Conservation (phyloP, 768 basidiomycete species). For the Coprinopsis marcescibilis region DNA sequence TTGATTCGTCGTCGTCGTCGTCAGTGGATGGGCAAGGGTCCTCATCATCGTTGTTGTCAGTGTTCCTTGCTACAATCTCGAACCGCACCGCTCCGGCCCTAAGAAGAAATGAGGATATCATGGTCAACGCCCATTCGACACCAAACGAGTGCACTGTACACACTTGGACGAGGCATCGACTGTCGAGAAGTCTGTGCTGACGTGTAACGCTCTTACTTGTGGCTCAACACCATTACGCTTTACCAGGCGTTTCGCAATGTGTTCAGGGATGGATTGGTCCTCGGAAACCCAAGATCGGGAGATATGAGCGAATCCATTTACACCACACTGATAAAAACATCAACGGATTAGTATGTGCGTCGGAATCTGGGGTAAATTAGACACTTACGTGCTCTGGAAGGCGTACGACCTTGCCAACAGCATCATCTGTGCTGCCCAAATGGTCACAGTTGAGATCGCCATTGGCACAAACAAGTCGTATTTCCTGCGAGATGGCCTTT, state of each 20-base stretch:
- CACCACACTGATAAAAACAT: conserved; percentile 21
- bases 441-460: conserved; percentile 2
- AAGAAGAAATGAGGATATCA: too few relatives aligned
- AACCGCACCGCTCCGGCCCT: too few relatives aligned
- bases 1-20: too few relatives aligned
- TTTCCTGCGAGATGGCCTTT: conserved; percentile 1
- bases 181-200: conserved; percentile 18
- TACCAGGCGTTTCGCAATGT: conserved; percentile 11
- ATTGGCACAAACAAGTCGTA: conserved; percentile 3
- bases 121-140: too few relatives aligned
- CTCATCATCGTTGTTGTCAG: too few relatives aligned
- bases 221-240: conserved; percentile 11
- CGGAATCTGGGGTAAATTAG: too few relatives aligned
- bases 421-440: conserved; percentile 1
- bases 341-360: too few relatives aligned
- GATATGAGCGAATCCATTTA: conserved; percentile 17
- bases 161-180: conserved; percentile 11
- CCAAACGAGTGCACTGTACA: conserved; percentile 15
- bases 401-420: conserved; percentile 10
- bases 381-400: background rate
- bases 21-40: too few relatives aligned
- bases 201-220: conserved; percentile 13
- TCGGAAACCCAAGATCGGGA: conserved; percentile 16
- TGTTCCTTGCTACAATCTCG: too few relatives aligned
- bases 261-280: conserved; percentile 17